A percentile compares a stretch with the other conserved stretches of the same genome.
phyloP scores from a whole-genome alignment of 2,329 filamentous ascomycete genomes.

The Clarireedia hainanense region DNA sequence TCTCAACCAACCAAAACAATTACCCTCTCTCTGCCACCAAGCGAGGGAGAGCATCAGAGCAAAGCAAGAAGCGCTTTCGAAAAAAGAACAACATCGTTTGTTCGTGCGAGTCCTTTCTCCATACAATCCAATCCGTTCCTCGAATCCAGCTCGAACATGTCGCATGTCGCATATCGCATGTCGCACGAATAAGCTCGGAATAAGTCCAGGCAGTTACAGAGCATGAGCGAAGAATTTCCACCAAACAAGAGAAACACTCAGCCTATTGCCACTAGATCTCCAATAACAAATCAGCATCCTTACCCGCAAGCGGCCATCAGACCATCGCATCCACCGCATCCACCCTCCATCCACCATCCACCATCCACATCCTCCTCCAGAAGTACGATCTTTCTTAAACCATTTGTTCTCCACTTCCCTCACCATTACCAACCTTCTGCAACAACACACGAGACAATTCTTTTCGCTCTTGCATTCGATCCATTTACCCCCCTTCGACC shows the following conservation, averaged over 20 bases:
- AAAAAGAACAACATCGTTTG: too few relatives aligned
- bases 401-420: neutral
- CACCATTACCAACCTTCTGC: neutral
- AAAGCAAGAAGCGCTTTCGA: too few relatives aligned
- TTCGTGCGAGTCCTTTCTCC: too few relatives aligned
- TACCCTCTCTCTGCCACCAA: too few relatives aligned
- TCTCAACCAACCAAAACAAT: too few relatives aligned
- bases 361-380: too few relatives aligned
- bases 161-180: too few relatives aligned
- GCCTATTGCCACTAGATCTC: neutral
- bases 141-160: too few relatives aligned
- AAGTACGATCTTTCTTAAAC: neutral
- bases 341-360: neutral
- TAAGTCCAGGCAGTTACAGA: neutral
- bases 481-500: neutral
- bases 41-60: too few relatives aligned
- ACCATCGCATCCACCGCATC: neutral
- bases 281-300: neutral
- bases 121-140: too few relatives aligned
- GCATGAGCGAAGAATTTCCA: neutral
- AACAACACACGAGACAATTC: constrained; percentile 1
- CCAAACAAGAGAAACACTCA: neutral
- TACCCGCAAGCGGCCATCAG: neutral
- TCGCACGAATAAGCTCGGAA: neutral
- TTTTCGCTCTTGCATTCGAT: neutral